Evolutionary conservation across 106 monocot genomes (phyloP).

Genomic region (Alisma plantagoaquatica): DNA sequence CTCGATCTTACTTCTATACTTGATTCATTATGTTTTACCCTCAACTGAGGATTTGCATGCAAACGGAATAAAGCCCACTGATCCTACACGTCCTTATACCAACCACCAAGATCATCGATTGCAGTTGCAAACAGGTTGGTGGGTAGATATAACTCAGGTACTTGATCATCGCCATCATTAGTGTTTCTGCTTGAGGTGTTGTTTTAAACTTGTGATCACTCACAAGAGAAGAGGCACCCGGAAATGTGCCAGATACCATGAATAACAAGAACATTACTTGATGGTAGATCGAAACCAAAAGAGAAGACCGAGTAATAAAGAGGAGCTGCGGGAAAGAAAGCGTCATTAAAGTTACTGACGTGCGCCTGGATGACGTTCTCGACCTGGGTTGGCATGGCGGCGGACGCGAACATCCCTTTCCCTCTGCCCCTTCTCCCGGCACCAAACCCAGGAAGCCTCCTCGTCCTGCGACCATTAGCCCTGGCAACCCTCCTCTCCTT

Average conservation of each 20-base stretch:
- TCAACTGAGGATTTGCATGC: too few species aligned
- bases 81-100: too few species aligned
- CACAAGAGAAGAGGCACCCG: too few species aligned
- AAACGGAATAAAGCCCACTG: too few species aligned
- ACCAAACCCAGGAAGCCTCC: conserved; percentile 6
- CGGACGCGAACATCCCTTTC: conserved; percentile 52
- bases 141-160: too few species aligned
- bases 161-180: too few species aligned
- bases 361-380: conserved; percentile 90
- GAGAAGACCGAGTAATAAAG: not conserved
- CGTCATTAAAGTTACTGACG: conserved; percentile 20
- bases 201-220: too few species aligned
- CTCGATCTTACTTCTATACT: not conserved
- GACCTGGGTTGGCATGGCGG: conserved; percentile 63
- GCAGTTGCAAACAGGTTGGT: too few species aligned
- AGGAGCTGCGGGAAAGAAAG: not conserved
- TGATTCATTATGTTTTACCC: too few species aligned
- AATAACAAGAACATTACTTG: not conserved
- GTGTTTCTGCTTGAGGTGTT: not conserved
- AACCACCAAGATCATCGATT: too few species aligned
- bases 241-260: too few species aligned
- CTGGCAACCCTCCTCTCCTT: conserved; percentile 4
- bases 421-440: not conserved
- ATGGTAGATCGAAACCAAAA: not conserved
- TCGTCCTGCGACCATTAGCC: conserved; percentile 12